Conservation (phyloP, 2,329 filamentous ascomycete species). For the Chaetoscypha palmicola region DNA sequence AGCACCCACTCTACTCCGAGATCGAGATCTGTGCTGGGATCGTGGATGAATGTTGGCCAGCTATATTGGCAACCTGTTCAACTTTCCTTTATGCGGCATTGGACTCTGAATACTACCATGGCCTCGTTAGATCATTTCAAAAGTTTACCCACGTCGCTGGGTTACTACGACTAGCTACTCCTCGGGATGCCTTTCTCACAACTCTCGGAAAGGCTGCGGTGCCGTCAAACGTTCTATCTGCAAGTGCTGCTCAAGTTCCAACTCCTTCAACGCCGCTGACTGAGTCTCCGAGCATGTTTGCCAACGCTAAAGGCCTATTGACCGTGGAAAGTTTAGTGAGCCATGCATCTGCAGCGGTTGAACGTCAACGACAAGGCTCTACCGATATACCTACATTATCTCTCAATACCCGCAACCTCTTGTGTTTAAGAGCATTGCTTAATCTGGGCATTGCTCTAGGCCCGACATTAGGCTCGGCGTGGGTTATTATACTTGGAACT, state of each 20-base stretch:
- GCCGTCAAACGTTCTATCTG: constrained; percentile 67
- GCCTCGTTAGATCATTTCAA: constrained; percentile 85
- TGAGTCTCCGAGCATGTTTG: constrained; percentile 52
- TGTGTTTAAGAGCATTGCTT: constrained; percentile 85
- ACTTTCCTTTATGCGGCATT: constrained; percentile 89
- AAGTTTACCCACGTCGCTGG: constrained; percentile 94
- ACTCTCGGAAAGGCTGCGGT: constrained; percentile 90
- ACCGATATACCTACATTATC: constrained; percentile 45
- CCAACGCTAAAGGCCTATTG: constrained; percentile 64
- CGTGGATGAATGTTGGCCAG: constrained; percentile 91
- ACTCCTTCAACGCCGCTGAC: constrained; percentile 39
- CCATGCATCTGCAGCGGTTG: constrained; percentile 46
- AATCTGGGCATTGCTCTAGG: constrained; percentile 93
- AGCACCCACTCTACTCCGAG: constrained; percentile 63
- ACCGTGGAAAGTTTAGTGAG: constrained; percentile 66
- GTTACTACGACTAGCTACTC: constrained; percentile 73
- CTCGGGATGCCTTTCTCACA: constrained; percentile 89
- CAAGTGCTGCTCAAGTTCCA: constrained; percentile 46
- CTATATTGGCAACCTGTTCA: constrained; percentile 87
- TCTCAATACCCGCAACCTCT: constrained; percentile 79
- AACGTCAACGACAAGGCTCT: constrained; percentile 53
- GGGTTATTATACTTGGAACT: constrained; percentile 87
- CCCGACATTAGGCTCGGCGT: constrained; percentile 75
- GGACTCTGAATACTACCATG: constrained; percentile 90
- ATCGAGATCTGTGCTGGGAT: constrained; percentile 74